phyloP scores from a whole-genome alignment of 2,329 filamentous ascomycete species.

The Sclerotinia borealis region DNA sequence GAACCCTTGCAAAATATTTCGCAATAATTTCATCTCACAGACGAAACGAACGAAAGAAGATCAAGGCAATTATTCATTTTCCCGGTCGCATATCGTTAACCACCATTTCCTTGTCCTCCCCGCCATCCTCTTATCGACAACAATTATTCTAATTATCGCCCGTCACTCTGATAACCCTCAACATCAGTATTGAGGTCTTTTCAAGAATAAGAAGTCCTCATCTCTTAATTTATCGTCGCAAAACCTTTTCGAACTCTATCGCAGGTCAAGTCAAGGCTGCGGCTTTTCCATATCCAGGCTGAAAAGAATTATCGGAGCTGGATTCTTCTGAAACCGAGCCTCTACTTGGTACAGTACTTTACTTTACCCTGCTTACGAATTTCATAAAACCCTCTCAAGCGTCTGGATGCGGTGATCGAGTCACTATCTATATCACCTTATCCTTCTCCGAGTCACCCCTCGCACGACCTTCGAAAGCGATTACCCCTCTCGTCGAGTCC shows the following conservation, averaged over 20 bases:
- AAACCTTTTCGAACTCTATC: slow-evolving; percentile 10
- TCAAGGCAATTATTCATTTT: slow-evolving; percentile 7
- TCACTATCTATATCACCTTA: background rate
- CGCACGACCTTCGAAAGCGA: background rate
- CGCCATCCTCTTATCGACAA: slow-evolving; percentile 25
- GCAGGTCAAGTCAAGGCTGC: slow-evolving; percentile 21
- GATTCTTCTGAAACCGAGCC: slow-evolving; percentile 20
- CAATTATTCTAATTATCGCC: slow-evolving; percentile 17
- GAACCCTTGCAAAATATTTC: background rate
- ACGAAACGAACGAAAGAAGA: background rate
- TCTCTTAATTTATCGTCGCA: background rate
- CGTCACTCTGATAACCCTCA: slow-evolving; percentile 6
- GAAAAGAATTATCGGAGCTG: slow-evolving; percentile 16
- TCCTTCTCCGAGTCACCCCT: background rate
- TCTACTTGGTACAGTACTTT: slow-evolving; percentile 23
- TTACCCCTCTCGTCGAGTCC: background rate
- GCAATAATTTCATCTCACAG: background rate
- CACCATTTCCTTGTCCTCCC: slow-evolving; percentile 15
- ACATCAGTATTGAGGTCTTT: slow-evolving; percentile 7
- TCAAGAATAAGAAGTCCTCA: background rate
- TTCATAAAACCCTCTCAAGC: background rate
- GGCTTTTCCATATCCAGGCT: slow-evolving; percentile 11
- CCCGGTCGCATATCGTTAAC: slow-evolving; percentile 23
- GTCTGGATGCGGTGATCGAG: slow-evolving; percentile 12
- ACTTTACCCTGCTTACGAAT: slow-evolving; percentile 12